These are phyloP conservation scores for Podospora appendiculata DNA, from an alignment of 495 filamentous ascomycete species.

Conservation along the genomic window DNA sequence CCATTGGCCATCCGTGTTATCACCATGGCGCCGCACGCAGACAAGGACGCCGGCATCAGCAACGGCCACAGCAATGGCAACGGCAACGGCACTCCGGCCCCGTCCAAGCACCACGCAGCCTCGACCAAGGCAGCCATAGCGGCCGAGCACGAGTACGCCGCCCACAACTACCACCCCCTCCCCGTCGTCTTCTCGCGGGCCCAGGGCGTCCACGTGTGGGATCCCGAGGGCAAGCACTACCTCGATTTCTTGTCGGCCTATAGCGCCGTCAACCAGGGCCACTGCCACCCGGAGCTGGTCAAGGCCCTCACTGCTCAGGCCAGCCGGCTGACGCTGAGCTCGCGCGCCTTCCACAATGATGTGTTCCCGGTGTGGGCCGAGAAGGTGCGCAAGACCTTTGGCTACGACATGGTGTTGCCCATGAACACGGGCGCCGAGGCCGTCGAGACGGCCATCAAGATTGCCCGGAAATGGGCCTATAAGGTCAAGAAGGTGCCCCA, in stretches of 20 bases:
- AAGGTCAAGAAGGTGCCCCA: constrained; percentile 87
- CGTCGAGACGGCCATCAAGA: constrained; percentile 97
- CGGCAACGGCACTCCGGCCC: constrained; percentile 20
- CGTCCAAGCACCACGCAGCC: constrained; percentile 63
- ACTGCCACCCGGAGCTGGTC: constrained; percentile 94
- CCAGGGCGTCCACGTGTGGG: constrained; percentile 83
- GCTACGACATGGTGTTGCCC: constrained; percentile 97
- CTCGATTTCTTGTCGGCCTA: constrained; percentile 98
- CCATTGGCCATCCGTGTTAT: neutral
- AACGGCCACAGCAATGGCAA: constrained; percentile 11
- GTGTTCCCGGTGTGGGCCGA: constrained; percentile 95
- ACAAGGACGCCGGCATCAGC: constrained; percentile 22
- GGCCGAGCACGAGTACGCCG: constrained; percentile 75
- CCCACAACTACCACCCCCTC: constrained; percentile 98
- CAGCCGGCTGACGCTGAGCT: constrained; percentile 82
- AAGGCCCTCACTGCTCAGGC: constrained; percentile 87
- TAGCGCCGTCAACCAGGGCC: constrained; percentile 96
- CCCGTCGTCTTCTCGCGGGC: constrained; percentile 85
- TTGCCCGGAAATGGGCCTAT: constrained; percentile 98
- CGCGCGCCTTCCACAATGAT: constrained; percentile 97
- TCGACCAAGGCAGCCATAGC: constrained; percentile 74
- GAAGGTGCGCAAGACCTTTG: constrained; percentile 78
- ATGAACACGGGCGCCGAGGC: constrained; percentile 99
- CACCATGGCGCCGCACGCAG: constrained; percentile 53
- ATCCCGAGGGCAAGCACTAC: constrained; percentile 94